Base-by-base conservation (phyloP, 2,329 filamentous ascomycete species). In the Lachnellula willkommii region DNA sequence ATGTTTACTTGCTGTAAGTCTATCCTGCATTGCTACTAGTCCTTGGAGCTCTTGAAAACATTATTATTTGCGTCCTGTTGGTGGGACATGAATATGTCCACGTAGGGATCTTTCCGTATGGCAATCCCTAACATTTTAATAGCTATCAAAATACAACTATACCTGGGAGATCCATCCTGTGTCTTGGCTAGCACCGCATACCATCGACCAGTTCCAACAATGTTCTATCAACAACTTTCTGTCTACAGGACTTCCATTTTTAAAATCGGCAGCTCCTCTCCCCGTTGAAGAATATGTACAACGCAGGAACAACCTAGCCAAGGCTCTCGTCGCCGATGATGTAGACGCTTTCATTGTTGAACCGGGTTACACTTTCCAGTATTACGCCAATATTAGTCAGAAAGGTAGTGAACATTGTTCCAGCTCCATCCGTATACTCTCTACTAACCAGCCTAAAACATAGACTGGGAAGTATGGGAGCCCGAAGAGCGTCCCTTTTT, bases 391-490 rank as follows among this genome's bases (percentile, higher is more conserved):
- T 63, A 74, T 82, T 43, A 83, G 79, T 1, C 82, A 85, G 63
- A 47, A 26, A 47, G 45, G 45, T 47, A 12, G 7, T 17, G 24
- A 17, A 14, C 24, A 14, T 22, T 5, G 11, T 8, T 32, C 24
- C 22, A n/a, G 7, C 24, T n/a, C 24, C 12, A 5, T 15, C 6
- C 4, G 4, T 17, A 12, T 9, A 32, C 12, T 28, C 7, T 15
- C 24, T 22, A 47, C 12, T 32, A 5, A 28, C 12, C 24, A 15
- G 15, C 45, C 26, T 32, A 9, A 15, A 32, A 11, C 8, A 67
- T 66, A 0, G 78, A 85, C 57, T 85, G 82, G 83, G 82, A 86
- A 60, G 77, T 79, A 0, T 85, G 81, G 81, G 82, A 85, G 72
- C 81, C 82, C 0, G 82, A 85, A 63, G 82, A 85, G 64, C 75